Base-by-base conservation (phyloP, 345 rosid genomes). In the Gossypium turneri region DNA sequence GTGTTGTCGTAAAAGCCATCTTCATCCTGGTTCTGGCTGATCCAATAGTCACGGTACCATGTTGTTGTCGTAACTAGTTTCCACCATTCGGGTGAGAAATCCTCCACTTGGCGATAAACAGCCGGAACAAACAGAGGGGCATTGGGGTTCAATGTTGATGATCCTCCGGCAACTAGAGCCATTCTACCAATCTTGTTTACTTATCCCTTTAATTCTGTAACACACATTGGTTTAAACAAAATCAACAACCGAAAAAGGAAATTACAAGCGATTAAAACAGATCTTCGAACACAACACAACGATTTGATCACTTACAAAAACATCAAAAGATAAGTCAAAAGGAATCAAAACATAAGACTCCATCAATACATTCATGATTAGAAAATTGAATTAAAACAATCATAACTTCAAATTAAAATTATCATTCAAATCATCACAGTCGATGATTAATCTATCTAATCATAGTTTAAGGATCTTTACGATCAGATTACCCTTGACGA, bases 21-120 rank as follows among this genome's bases (percentile, higher is more conserved):
- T 67, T 76, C 84, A 63, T 81, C 86, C 50, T 80, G 81, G 24
- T 77, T 76, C 66, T 75, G 50, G 62, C 80, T 83, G 51, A 80
- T 67, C 88, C 86, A 85, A 72, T 72, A 83, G 25, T 85, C 82
- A 7, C 79, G 79, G 74, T 81, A 85, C 81, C 83, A 80, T 16
- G 83, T 34, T 24, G 82, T 79, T 11, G 79, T 83, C 61, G 75
- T 81, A 73, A 85, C 85, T 19, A 85, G 73, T 24, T 83, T 80
- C 88, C 88, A 85, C 88, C 88, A 85, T 56, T 81, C 84, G 25
- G 86, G 81, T 7, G 88, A 85, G 75, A 85, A 85, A 72, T 85
- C 88, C 81, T 85, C 88, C 79, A 85, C 85, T 61, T 76, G 78
- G 24, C 79, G 79, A 62, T 76, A 80, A 38, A 75, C 80, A 8